Conservation (phyloP, 139 green algal genomes). For the Pseudopediastrum boryanum region DNA sequence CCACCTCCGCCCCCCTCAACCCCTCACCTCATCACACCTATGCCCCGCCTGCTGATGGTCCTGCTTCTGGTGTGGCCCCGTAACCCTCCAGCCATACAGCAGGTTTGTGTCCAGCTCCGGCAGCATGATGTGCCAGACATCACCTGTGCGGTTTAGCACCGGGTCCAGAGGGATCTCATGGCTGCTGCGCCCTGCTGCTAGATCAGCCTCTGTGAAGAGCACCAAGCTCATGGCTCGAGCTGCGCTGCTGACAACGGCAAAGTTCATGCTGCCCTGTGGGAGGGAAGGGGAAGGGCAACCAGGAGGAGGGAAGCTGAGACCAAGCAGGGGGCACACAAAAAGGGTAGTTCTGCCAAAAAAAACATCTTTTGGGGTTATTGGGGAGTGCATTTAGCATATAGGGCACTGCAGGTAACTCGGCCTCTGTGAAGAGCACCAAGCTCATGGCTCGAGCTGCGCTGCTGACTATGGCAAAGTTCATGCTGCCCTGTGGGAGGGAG, state of each 20-base stretch:
- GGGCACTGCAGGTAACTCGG: conserved; percentile 57
- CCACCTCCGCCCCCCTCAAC: too few relatives aligned
- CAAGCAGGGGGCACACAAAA: too few relatives aligned
- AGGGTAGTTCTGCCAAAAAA: too few relatives aligned
- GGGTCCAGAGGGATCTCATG: conserved; percentile 78
- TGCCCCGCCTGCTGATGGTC: conserved; percentile 3
- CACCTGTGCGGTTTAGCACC: conserved; percentile 74
- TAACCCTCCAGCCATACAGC: conserved; percentile 72
- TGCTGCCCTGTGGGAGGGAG: conserved; percentile 54
- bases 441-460: conserved; percentile 64
- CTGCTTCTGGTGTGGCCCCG: conserved; percentile 41
- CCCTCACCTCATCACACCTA: conserved; percentile 21
- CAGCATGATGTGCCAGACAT: conserved; percentile 90
- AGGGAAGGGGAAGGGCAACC: not conserved
- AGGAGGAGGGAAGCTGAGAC: too few relatives aligned
- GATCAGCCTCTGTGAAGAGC: conserved; percentile 85
- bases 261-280: conserved; percentile 82
- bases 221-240: conserved; percentile 76
- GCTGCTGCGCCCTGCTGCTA: conserved; percentile 61
- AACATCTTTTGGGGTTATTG: not conserved
- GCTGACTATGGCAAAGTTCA: conserved; percentile 89
- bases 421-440: conserved; percentile 87
- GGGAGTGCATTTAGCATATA: not conserved
- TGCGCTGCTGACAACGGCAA: conserved; percentile 74
- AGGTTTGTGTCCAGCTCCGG: conserved; percentile 61